Evolutionary conservation across 108 stramenopile genomes (phyloP), one percentile per base, ranked within the genome.

Genomic region (Parietichytrium sp.): DNA sequence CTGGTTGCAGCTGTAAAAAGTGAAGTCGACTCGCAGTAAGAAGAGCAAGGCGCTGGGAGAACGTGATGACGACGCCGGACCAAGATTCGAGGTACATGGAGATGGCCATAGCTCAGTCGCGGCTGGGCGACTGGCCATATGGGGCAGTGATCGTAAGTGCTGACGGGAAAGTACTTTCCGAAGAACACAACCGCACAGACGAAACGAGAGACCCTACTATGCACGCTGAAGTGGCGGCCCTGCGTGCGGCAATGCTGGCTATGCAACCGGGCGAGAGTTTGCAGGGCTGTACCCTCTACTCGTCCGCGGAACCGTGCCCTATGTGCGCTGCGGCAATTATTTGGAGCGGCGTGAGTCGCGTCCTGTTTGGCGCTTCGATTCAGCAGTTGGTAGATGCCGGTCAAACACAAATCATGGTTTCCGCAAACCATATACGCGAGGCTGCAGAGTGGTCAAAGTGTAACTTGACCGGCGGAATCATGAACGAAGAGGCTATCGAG

Each of bases 301-400:
- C 61, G 2, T 45, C 38, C 61, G 45, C 38, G 23, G 61, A 72
- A 27, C 61, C 61, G 8, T 72, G 61, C 61, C 33, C 61, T 6
- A 72, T 72, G 61, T 72, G 61, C 33, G 61, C 61, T 31, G 45
- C 61, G 12, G 61, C 61, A 7, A 72, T 72, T 25, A 42, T 72
- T 16, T 72, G 61, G 61, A 72, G 61, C 42, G 20, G 61, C 2
- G 61, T 72, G 23, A 45, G 38, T 6, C 61, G 61, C 20, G 61
- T 72, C 33, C 23, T 72, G 2, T 72, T 72, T 27, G 61, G 61
- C 0, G 61, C 61, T 6, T 7, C 61, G 8, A 72, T 72, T 45
- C 1, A 36, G 33, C 61, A 42, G 61, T 42, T 72, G 38, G 45
- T 72, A 0, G 61, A 72, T 33, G 61, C 38, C 23, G 61, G 61